Evolutionary conservation across 2,329 filamentous ascomycete species (phyloP).

Genomic region (Xylaria sp.): DNA sequence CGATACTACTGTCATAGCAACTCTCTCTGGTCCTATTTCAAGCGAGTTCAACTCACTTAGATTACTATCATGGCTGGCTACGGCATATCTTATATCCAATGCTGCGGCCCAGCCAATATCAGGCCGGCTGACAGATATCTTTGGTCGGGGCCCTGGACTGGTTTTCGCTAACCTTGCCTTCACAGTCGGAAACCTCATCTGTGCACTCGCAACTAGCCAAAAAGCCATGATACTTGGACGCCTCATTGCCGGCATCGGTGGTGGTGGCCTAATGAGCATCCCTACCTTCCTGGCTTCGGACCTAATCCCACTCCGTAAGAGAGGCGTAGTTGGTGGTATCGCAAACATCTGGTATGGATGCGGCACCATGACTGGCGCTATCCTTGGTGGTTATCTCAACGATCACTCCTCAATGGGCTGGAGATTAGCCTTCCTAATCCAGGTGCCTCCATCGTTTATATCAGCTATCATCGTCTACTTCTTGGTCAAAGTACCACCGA

Average conservation of each 20-base stretch:
- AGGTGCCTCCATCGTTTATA: constrained; percentile 11
- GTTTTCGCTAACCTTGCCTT: constrained; percentile 18
- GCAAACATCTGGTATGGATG: constrained; percentile 17
- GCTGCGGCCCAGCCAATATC: constrained; percentile 15
- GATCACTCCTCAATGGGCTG: constrained; percentile 14
- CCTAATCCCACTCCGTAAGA: constrained; percentile 15
- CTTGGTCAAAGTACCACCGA: constrained; percentile 14
- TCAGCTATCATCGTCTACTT: constrained; percentile 15
- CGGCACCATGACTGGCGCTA: constrained; percentile 11
- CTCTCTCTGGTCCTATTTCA: constrained; percentile 11
- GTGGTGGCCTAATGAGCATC: constrained; percentile 18
- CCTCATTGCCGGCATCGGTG: constrained; percentile 15
- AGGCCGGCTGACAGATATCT: constrained; percentile 15
- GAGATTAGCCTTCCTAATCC: constrained; percentile 14
- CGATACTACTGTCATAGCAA: constrained; percentile 17
- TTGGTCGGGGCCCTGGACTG: constrained; percentile 11
- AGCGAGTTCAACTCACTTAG: constrained; percentile 17
- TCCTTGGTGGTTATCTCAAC: constrained; percentile 8
- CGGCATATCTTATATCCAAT: constrained; percentile 16
- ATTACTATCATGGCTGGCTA: constrained; percentile 11
- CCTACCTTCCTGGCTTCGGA: constrained; percentile 16
- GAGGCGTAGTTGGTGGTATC: constrained; percentile 11
- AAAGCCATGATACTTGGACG: constrained; percentile 17
- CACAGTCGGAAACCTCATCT: constrained; percentile 12
- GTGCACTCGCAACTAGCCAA: constrained; percentile 13